phyloP scores from a whole-genome alignment of 495 filamentous ascomycete species.

The Trichoderma reesei region DNA sequence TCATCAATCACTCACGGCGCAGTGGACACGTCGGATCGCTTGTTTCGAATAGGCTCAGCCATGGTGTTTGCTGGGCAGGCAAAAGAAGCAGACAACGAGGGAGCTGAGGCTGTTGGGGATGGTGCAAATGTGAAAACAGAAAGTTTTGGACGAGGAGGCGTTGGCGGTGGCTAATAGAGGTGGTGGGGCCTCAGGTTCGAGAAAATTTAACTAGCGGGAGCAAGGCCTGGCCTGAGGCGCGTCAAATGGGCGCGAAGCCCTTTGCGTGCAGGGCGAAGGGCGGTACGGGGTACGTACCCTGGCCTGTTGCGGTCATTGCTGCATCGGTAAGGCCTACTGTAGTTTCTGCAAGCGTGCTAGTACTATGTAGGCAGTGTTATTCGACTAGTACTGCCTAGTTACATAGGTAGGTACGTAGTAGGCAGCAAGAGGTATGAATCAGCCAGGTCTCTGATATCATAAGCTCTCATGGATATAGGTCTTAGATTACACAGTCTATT shows the following conservation, averaged over 20 bases:
- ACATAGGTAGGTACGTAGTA: too few relatives aligned
- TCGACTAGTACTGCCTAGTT: too few relatives aligned
- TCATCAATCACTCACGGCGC: slow-evolving; percentile 60
- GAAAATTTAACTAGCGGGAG: slow-evolving; percentile 5
- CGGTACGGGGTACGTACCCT: not conserved
- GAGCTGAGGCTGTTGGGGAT: slow-evolving; percentile 8
- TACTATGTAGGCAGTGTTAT: too few relatives aligned
- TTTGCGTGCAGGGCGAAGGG: not conserved
- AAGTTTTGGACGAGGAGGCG: slow-evolving; percentile 9
- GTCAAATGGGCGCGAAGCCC: slow-evolving; percentile 4
- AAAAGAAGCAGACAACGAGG: not conserved
- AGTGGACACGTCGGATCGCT: slow-evolving; percentile 69
- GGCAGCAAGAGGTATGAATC: too few relatives aligned
- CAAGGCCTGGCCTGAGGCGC: not conserved
- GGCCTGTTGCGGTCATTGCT: not conserved
- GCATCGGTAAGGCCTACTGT: not conserved
- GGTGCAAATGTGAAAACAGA: slow-evolving; percentile 8
- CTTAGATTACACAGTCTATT: too few relatives aligned
- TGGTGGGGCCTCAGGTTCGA: slow-evolving; percentile 9
- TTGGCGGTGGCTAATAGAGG: not conserved
- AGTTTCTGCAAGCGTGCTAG: not conserved
- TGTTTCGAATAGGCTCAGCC: slow-evolving; percentile 88
- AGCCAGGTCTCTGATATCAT: too few relatives aligned
- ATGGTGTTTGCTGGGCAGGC: slow-evolving; percentile 31
- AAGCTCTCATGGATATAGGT: too few relatives aligned